Conservation (phyloP, 495 filamentous ascomycete genomes). For the Neurospora sp. region DNA sequence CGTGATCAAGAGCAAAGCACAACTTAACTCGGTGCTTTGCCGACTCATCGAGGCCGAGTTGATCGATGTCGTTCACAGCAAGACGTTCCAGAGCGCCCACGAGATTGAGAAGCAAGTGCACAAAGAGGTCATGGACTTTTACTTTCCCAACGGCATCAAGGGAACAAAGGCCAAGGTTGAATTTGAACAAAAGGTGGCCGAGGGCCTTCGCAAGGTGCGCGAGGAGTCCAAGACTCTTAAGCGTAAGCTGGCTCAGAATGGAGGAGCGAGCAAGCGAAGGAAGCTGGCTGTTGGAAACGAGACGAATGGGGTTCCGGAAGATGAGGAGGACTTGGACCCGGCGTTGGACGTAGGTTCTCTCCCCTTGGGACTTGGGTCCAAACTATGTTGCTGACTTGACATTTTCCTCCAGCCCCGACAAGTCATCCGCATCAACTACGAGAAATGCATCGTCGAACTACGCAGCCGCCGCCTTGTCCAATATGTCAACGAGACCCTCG, state of each 20-base stretch:
- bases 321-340: conserved; percentile 31
- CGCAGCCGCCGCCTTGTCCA: conserved; percentile 67
- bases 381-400: conserved; percentile 16
- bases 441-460: conserved; percentile 70
- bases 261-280: conserved; percentile 33
- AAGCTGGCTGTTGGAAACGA: conserved; percentile 30
- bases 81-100: conserved; percentile 29
- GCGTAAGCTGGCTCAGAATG: conserved; percentile 36
- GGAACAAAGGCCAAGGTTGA: conserved; percentile 50
- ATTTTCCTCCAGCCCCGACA: conserved; percentile 34
- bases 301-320: conserved; percentile 15
- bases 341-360: conserved; percentile 24
- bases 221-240: conserved; percentile 37
- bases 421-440: conserved; percentile 73
- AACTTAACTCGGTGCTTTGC: conserved; percentile 30
- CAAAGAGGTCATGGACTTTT: conserved; percentile 31
- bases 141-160: conserved; percentile 29
- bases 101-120: conserved; percentile 29
- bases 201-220: conserved; percentile 41
- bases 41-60: conserved; percentile 36
- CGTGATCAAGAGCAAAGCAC: conserved; percentile 20
- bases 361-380: not conserved
- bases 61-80: conserved; percentile 29
- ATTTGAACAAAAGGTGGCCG: conserved; percentile 42
- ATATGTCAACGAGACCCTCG: conserved; percentile 48